Conservation (phyloP, 2,329 filamentous ascomycete genomes). For the Phialemonium atrogriseum region DNA sequence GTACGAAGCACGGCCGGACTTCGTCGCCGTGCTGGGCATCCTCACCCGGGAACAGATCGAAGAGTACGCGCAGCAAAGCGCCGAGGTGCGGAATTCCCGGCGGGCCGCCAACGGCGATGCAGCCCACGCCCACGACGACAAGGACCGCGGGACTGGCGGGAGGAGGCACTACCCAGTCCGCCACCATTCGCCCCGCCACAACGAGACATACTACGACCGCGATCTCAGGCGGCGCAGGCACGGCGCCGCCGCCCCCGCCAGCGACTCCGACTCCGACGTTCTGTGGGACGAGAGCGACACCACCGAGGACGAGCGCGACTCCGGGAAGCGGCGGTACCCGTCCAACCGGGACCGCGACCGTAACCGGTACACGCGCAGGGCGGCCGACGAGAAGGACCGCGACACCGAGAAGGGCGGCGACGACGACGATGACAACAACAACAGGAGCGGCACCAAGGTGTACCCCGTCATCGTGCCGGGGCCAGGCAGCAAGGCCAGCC, state of each 20-base stretch:
- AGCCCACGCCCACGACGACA: slow-evolving; percentile 8
- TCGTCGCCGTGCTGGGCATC: slow-evolving; percentile 51
- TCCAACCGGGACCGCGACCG: slow-evolving; percentile 4
- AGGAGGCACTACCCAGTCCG: slow-evolving; percentile 6
- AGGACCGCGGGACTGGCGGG: not conserved
- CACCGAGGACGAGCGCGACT: slow-evolving; percentile 11
- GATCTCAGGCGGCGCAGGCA: slow-evolving; percentile 7
- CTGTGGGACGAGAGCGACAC: slow-evolving; percentile 22
- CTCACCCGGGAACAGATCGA: slow-evolving; percentile 43
- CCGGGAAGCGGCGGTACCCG: slow-evolving; percentile 2
- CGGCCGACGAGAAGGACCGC: slow-evolving; percentile 7
- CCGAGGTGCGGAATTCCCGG: slow-evolving; percentile 35
- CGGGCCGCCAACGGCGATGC: slow-evolving; percentile 11
- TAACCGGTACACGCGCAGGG: slow-evolving; percentile 7
- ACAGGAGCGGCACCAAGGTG: slow-evolving; percentile 20
- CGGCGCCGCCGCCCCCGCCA: slow-evolving; percentile 7
- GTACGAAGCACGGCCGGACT: slow-evolving; percentile 52
- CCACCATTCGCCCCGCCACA: slow-evolving; percentile 7
- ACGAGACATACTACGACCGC: slow-evolving; percentile 16
- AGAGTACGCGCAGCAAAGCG: slow-evolving; percentile 40
- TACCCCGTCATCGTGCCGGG: slow-evolving; percentile 34
- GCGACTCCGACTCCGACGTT: slow-evolving; percentile 24
- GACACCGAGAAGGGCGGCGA: slow-evolving; percentile 6
- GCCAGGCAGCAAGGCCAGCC: slow-evolving; percentile 21
- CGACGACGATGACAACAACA: slow-evolving; percentile 11